A percentile compares a stretch with the other conserved stretches of the same genome.
These are phyloP conservation scores for Oryza nivara DNA, from an alignment of 176 grass and related monocot genomes.

Conservation along the genomic window DNA sequence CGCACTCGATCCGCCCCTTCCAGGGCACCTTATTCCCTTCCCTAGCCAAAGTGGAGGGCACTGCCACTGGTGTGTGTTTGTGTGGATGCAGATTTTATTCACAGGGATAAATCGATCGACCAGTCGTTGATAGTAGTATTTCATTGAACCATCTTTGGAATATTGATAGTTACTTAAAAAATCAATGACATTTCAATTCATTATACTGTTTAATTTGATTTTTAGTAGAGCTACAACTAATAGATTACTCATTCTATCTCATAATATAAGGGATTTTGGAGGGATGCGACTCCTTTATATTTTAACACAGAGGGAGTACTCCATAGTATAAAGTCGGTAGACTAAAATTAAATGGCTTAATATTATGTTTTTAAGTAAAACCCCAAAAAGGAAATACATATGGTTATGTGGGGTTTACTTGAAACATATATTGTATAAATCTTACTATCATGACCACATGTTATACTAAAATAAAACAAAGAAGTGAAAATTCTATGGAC, in stretches of 20 bases:
- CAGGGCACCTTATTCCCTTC: not conserved
- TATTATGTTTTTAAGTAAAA: too few relatives aligned
- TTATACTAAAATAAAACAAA: too few relatives aligned
- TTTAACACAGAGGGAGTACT: not conserved
- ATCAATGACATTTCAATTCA: too few relatives aligned
- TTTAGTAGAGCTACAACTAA: not conserved
- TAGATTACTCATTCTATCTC: not conserved
- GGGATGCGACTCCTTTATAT: too few relatives aligned
- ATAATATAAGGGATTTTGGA: too few relatives aligned
- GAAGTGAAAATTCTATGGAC: too few relatives aligned
- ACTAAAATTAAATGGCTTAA: not conserved
- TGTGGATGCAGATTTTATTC: not conserved
- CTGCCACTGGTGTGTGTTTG: not conserved
- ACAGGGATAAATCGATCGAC: not conserved
- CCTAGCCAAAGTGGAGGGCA: not conserved
- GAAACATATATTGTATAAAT: too few relatives aligned
- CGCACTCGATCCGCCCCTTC: constrained; percentile 54
- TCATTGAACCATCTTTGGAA: not conserved
- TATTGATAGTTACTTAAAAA: too few relatives aligned
- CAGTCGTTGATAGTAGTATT: not conserved
- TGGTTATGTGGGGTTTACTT: too few relatives aligned
- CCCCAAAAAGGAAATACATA: too few relatives aligned
- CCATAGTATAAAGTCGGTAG: not conserved
- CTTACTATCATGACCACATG: too few relatives aligned
- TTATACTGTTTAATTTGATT: too few relatives aligned